Evolutionary conservation across 495 filamentous ascomycete species (phyloP).

Genomic region (Hapsidospora chrysogenum): DNA sequence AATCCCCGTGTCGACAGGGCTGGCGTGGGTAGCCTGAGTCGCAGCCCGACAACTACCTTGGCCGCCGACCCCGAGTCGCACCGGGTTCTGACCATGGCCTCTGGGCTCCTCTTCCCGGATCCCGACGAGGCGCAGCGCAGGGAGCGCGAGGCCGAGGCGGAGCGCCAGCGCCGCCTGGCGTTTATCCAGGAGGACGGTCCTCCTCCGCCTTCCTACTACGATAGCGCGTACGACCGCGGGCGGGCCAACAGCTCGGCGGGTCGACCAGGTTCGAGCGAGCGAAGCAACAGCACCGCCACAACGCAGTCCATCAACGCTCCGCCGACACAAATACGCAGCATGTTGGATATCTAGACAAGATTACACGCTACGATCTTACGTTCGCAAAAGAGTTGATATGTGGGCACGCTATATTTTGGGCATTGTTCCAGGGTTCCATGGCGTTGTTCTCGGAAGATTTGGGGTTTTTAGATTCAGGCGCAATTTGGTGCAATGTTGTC

Average conservation of each 20-base stretch:
- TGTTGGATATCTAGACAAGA: conserved; percentile 37
- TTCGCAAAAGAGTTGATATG: too few species aligned
- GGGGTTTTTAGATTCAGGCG: too few species aligned
- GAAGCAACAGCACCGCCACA: conserved; percentile 17
- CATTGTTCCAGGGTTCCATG: too few species aligned
- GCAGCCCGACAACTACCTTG: conserved; percentile 6
- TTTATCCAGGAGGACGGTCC: conserved; percentile 17
- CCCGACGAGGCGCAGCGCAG: neutral
- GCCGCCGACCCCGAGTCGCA: conserved; percentile 2
- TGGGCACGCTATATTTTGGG: too few species aligned
- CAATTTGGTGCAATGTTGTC: too few species aligned
- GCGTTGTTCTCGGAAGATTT: too few species aligned
- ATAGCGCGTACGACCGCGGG: conserved; percentile 12
- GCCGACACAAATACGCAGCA: conserved; percentile 35
- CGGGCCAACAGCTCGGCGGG: conserved; percentile 5
- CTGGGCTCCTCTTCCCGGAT: conserved; percentile 19
- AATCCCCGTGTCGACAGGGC: conserved; percentile 1
- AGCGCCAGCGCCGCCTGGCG: conserved; percentile 3
- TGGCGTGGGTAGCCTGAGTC: conserved; percentile 2
- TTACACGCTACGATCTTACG: neutral
- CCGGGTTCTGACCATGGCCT: conserved; percentile 17
- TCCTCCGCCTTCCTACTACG: conserved; percentile 11
- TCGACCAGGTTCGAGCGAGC: conserved; percentile 7
- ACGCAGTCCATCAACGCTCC: conserved; percentile 15
- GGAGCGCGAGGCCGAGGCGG: conserved; percentile 1